Conservation (phyloP, 805 yeast species). For the Hanseniaspora vineae region DNA sequence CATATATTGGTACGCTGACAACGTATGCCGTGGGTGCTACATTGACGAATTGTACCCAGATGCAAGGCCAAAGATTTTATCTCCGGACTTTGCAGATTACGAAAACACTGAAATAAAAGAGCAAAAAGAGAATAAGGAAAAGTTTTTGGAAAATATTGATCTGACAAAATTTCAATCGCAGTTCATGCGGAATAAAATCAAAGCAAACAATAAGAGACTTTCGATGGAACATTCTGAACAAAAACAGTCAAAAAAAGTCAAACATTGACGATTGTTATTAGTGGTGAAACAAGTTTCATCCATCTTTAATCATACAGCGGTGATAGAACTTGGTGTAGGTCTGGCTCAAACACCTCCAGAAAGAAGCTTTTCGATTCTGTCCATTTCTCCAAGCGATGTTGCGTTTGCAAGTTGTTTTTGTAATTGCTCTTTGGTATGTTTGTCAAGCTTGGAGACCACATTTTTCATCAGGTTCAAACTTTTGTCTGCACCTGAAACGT, state of each 20-base stretch:
- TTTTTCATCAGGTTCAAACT: conserved; percentile 21
- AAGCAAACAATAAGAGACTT: not conserved
- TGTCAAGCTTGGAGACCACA: conserved; percentile 35
- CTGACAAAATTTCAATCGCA: not conserved
- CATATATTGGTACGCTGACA: conserved; percentile 13
- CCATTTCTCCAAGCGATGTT: conserved; percentile 60
- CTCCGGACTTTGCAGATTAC: conserved; percentile 4
- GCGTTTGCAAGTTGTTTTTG: conserved; percentile 47
- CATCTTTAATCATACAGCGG: no score
- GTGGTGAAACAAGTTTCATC: not conserved
- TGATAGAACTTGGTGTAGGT: no score
- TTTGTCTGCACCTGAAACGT: conserved; percentile 6
- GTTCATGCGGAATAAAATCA: conserved; percentile 3
- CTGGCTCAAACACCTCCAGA: conserved; percentile 19
- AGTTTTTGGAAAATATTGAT: not conserved
- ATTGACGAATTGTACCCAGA: conserved; percentile 3
- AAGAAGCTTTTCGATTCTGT: conserved; percentile 47
- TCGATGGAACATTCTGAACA: not conserved
- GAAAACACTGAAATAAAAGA: not conserved
- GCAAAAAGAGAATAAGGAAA: not conserved
- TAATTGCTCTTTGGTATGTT: conserved; percentile 38
- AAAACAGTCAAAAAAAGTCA: not conserved
- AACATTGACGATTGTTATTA: not conserved
- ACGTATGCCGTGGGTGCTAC: conserved; percentile 13
- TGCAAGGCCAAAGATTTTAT: not conserved